Conservation (phyloP, 2,329 filamentous ascomycete genomes). For the Diplodia mutila region DNA sequence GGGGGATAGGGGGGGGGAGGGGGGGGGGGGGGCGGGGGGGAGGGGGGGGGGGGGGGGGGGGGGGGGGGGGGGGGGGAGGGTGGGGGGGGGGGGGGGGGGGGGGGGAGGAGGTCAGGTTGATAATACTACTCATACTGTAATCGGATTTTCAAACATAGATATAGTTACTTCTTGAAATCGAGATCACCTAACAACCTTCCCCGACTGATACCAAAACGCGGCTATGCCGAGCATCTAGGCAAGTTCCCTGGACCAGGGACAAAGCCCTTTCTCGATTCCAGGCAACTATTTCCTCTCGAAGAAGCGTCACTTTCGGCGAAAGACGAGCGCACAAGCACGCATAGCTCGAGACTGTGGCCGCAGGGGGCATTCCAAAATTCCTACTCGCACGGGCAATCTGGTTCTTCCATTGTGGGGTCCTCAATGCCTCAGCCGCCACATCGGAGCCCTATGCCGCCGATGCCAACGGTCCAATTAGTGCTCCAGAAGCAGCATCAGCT, state of each 20-base stretch:
- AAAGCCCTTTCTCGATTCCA: conserved; percentile 44
- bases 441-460: conserved; percentile 28
- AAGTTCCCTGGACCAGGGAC: conserved; percentile 27
- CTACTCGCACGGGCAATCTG: conserved; percentile 17
- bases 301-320: conserved; percentile 53
- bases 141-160: too few relatives aligned
- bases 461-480: conserved; percentile 47
- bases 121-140: too few relatives aligned
- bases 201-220: conserved; percentile 82
- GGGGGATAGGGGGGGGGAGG: too few relatives aligned
- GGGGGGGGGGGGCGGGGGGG: too few relatives aligned
- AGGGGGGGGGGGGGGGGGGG: too few relatives aligned
- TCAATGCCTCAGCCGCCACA: conserved; percentile 29
- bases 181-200: conserved; percentile 68
- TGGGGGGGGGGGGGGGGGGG: too few relatives aligned
- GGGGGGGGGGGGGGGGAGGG: too few relatives aligned
- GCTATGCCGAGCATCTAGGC: conserved; percentile 34
- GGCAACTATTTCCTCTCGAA: conserved; percentile 40
- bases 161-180: conserved; percentile 81
- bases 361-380: conserved; percentile 28
- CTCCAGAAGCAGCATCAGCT: conserved; percentile 27
- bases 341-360: conserved; percentile 30
- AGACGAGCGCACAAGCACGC: conserved; percentile 38
- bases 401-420: conserved; percentile 27
- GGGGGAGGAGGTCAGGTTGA: too few relatives aligned